A percentile compares a stretch with the other conserved stretches of the same genome.
phyloP scores from a whole-genome alignment of 2,329 filamentous ascomycete genomes.

The Leptographium lundbergii region DNA sequence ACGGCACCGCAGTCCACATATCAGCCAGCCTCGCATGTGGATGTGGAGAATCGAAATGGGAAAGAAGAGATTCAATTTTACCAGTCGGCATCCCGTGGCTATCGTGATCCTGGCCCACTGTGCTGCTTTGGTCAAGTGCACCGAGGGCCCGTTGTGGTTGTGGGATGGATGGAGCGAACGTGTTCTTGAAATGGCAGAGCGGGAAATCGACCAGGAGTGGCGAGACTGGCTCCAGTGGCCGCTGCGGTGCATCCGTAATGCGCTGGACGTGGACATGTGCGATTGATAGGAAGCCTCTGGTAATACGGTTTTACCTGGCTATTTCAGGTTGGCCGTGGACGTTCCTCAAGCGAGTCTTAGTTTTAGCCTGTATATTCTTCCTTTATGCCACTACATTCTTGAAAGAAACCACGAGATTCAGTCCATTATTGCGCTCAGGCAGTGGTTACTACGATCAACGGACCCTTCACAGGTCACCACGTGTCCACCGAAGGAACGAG shows the following conservation, averaged over 20 bases:
- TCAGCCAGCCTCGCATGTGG: not conserved
- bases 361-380: no score
- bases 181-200: not conserved
- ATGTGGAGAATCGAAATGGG: conserved; percentile 1
- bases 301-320: no score
- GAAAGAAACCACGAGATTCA: no score
- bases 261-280: not conserved
- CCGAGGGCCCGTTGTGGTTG: not conserved
- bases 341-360: no score
- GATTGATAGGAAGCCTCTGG: not conserved
- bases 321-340: no score
- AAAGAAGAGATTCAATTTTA: not conserved
- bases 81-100: not conserved
- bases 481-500: no score
- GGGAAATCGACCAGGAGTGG: not conserved
- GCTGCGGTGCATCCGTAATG: not conserved
- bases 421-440: no score
- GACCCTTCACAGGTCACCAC: no score
- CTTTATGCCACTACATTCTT: no score
- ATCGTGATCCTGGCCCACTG: not conserved
- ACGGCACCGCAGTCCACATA: not conserved
- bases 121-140: conserved; percentile 1
- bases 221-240: conserved; percentile 1
- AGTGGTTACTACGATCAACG: no score
- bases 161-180: conserved; percentile 1